Evolutionary conservation across 495 filamentous ascomycete species (phyloP), one percentile per base, ranked within the genome.

Genomic region (Penicillium macrosclerotiorum): DNA sequence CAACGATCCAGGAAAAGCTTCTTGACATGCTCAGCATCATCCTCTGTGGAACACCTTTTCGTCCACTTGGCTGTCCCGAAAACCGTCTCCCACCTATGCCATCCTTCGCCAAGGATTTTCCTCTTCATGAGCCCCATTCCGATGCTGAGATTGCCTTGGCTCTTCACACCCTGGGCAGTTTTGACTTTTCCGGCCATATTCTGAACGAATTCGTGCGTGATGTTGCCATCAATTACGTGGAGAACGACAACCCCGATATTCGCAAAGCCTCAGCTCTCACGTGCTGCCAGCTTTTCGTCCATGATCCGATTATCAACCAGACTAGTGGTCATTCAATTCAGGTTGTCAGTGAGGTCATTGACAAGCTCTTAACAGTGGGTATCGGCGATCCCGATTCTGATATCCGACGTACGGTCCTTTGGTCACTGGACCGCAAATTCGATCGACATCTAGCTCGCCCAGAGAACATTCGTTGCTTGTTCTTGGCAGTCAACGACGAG

Each of bases 161-260:
- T 6, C 72, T 98, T 35, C 89, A 90, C 54, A 97, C 94, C 0
- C 72, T 99, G 1, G 93, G 93, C 3, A 96, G 88, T 57, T 99
- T 99, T 57, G 93, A 99, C 57, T 99, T 99, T 62, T 83, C 83
- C 45, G 89, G 91, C 33, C 88, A 96, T 57, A 85, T 96, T 17
- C 68, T 99, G 11, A 99, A 99, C 54, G 93, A 99, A 56, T 99
- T 99, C 50, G 93, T 97, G 30, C 89, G 93, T 19, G 93, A 99
- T 63, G 93, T 97, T 42, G 94, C 94, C 4, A 95, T 99, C 58
- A 91, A 89, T 62, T 99, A 94, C 51, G 92, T 96, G 39, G 91
- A 97, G 57, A 92, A 92, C 45, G 90, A 95, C 47, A 94, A 95
- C 57, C 80, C 89, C 0, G 88, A 94, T 46, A 95, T 96, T 42